Conservation (phyloP, 306 rosid species). For the Inga laurina region DNA sequence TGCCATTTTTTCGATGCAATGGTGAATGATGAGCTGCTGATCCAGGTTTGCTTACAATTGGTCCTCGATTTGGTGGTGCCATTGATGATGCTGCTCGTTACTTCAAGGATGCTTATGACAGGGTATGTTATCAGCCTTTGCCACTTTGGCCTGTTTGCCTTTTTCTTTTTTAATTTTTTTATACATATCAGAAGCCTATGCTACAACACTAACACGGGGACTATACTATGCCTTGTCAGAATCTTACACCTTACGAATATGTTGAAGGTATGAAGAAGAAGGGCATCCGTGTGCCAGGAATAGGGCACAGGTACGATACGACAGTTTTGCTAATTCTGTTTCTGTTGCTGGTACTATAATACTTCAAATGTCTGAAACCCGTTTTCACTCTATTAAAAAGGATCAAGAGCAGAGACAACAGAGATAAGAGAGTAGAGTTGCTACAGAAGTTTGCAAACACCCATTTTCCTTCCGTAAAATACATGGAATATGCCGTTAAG, state of each 20-base stretch:
- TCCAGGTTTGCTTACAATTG: slow-evolving; percentile 97
- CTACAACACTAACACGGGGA: slow-evolving; percentile 12
- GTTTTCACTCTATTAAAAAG: slow-evolving; percentile 53
- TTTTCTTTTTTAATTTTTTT: neutral
- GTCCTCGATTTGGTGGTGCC: slow-evolving; percentile 99
- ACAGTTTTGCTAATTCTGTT: slow-evolving; percentile 11
- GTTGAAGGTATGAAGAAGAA: slow-evolving; percentile 96
- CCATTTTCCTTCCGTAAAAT: slow-evolving; percentile 92
- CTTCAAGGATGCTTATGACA: slow-evolving; percentile 96
- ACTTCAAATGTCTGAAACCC: slow-evolving; percentile 25
- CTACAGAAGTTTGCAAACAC: slow-evolving; percentile 86
- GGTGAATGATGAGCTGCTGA: slow-evolving; percentile 43
- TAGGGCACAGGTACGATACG: slow-evolving; percentile 83
- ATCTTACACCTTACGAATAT: slow-evolving; percentile 87
- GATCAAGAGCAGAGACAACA: slow-evolving; percentile 98
- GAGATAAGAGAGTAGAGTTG: slow-evolving; percentile 95
- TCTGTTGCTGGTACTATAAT: slow-evolving; percentile 21
- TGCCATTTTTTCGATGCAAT: slow-evolving; percentile 18
- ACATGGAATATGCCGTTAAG: slow-evolving; percentile 97
- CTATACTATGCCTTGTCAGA: slow-evolving; percentile 50
- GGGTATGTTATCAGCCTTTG: slow-evolving; percentile 49
- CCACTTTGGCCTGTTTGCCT: neutral
- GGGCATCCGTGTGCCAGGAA: slow-evolving; percentile 99
- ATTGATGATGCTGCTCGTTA: slow-evolving; percentile 99
- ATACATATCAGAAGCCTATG: neutral